phyloP scores from a whole-genome alignment of 805 yeast species.

The Starmerella asiatica region DNA sequence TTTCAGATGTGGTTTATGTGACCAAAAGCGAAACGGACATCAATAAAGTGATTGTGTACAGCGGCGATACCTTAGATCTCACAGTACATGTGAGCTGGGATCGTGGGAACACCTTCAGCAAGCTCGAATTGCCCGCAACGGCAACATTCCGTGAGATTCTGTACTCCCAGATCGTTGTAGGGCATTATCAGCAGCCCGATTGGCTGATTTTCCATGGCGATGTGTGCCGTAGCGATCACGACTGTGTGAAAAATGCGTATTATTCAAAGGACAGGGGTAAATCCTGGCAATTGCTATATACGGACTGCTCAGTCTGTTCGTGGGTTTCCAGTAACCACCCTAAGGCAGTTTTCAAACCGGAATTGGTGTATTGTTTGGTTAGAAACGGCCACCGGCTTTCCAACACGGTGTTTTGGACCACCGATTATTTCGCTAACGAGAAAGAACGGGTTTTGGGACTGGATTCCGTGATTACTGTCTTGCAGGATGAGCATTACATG shows the following conservation, averaged over 20 bases:
- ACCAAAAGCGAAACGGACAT: conserved; percentile 46
- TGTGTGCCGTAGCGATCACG: conserved; percentile 38
- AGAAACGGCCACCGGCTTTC: conserved; percentile 2
- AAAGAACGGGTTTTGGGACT: conserved; percentile 33
- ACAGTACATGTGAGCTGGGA: conserved; percentile 49
- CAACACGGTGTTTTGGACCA: conserved; percentile 34
- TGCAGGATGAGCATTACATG: conserved; percentile 54
- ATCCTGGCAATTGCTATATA: conserved; percentile 41
- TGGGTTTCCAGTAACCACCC: conserved; percentile 43
- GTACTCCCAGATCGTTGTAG: conserved; percentile 34
- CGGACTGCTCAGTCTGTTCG: conserved; percentile 47
- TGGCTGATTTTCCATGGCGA: conserved; percentile 60
- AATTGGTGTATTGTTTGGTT: conserved; percentile 53
- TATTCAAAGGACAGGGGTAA: conserved; percentile 57
- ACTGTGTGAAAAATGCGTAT: conserved; percentile 47
- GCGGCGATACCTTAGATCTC: conserved; percentile 36
- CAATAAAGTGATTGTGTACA: conserved; percentile 43
- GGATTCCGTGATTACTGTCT: conserved; percentile 56
- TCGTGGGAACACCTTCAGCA: conserved; percentile 47
- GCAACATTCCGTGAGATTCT: conserved; percentile 29
- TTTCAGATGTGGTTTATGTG: conserved; percentile 28
- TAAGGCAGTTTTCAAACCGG: conserved; percentile 37
- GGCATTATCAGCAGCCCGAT: conserved; percentile 43
- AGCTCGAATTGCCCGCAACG: conserved; percentile 38
- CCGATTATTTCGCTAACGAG: conserved; percentile 34